Base-by-base conservation (phyloP, 345 rosid species). In the Euphorbia tirucalli region DNA sequence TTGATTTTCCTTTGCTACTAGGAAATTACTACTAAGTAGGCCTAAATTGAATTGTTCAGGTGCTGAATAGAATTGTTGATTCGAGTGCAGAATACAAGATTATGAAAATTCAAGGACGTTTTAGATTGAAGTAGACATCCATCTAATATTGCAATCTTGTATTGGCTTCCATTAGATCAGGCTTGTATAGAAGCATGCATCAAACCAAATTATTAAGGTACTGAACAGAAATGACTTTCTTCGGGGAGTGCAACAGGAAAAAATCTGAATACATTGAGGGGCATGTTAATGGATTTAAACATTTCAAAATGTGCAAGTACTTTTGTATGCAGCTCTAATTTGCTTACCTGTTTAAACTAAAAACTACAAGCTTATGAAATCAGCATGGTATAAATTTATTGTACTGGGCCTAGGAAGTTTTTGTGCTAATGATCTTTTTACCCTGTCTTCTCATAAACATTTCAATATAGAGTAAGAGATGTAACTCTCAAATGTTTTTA, bases 361-460 rank as follows among this genome's bases (percentile, higher is more conserved):
- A 64, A 55, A 24, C 63, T 48, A 30, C 15, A 18, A 16, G 65
- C 16, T 25, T 48, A 48, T 48, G 52, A 48, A 48, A 16, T 16
- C 13, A 48, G 52, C 13, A 3, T 50, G 56, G 10, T 50, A 18
- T 14, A 48, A n/a, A n/a, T n/a, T n/a, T n/a, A n/a, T n/a, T n/a
- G n/a, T 61, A n/a, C 39, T 30, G 59, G 44, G 35, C 39, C 52
- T 27, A 14, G 49, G 24, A 70, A 37, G 11, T 50, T 52, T 58
- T 22, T 56, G 9, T 25, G n/a, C 60, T 18, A 2, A 1, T 19
- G 39, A 35, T 55, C 22, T 52, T 14, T n/a, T 55, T 31, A 44
- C 35, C 24, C 65, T 67, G 28, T 48, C 52, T 19, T 74, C 19
- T 57, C 44, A 16, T 46, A 16, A 73, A 6, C n/a, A 64, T 22